These are phyloP conservation scores for Suillus cothurnatus DNA, from an alignment of 768 basidiomycete genomes.

Conservation along the genomic window DNA sequence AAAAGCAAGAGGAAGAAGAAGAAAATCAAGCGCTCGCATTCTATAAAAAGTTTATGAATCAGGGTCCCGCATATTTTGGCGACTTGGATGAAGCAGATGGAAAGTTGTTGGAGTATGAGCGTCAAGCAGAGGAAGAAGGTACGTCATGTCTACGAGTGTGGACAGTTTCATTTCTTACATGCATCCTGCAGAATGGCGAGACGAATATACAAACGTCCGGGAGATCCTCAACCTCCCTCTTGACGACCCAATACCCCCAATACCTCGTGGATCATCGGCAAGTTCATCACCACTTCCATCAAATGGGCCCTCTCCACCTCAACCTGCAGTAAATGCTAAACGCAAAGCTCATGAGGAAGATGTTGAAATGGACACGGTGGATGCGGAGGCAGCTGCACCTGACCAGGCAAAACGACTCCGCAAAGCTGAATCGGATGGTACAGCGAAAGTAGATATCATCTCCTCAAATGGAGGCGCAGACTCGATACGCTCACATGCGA, in stretches of 20 bases:
- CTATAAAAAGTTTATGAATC: slow-evolving; percentile 88
- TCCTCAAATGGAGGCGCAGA: slow-evolving; percentile 19
- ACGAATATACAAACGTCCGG: slow-evolving; percentile 56
- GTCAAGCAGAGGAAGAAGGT: slow-evolving; percentile 74
- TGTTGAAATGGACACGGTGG: neutral
- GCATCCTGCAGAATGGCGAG: slow-evolving; percentile 59
- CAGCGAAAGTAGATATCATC: neutral
- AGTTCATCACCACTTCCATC: slow-evolving; percentile 25
- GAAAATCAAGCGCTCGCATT: slow-evolving; percentile 74
- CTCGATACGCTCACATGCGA: slow-evolving; percentile 40
- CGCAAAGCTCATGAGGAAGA: slow-evolving; percentile 4
- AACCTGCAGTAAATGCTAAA: neutral
- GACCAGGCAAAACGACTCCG: slow-evolving; percentile 5
- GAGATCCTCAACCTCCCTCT: slow-evolving; percentile 52
- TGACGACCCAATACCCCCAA: slow-evolving; percentile 53
- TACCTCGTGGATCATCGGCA: slow-evolving; percentile 40
- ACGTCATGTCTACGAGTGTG: slow-evolving; percentile 17
- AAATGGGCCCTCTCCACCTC: slow-evolving; percentile 10
- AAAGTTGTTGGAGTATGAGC: slow-evolving; percentile 71
- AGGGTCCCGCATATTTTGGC: slow-evolving; percentile 88
- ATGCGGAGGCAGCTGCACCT: neutral
- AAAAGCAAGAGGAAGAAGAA: slow-evolving; percentile 86
- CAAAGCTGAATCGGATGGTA: neutral
- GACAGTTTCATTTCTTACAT: neutral
- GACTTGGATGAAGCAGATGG: slow-evolving; percentile 81